Evolutionary conservation across 306 rosid genomes (phyloP), one percentile per base, ranked within the genome.

Genomic region (Glycine latifolia): DNA sequence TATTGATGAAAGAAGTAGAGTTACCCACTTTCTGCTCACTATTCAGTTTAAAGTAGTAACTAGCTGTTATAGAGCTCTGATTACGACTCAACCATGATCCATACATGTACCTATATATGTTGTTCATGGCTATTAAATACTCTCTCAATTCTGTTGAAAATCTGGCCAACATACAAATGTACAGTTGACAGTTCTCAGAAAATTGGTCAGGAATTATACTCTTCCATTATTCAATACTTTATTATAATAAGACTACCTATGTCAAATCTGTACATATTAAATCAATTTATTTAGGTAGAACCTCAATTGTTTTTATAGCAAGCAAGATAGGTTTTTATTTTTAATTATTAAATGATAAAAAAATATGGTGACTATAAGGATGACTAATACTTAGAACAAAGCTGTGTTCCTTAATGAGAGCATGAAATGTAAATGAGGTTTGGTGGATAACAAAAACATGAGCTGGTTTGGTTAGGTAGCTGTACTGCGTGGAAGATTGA

Each of bases 401-500:
- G 80, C 0, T 73, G 9, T 50, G 78, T 15, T 52, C 31, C 54
- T 50, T n/a, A 39, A 54, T 74, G 70, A 15, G n/a, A 48, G 48
- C 10, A 8, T 14, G 74, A 73, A 81, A 73, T 66, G 54, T 46
- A 55, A 74, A 74, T 26, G 12, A 75, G 60, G 76, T 81, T 75
- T 75, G 85, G 85, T 81, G 67, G 69, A 81, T 31, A 53, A 26
- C 31, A 50, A 81, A 74, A 50, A 26, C 16, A 66, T 46, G 60
- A 67, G 63, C 44, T 75, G 80, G 85, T n/a, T 81, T 82, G 39
- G 71, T 67, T 82, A 31, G 61, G 71, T 75, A 67, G 74, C 7
- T 78, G 60, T 52, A 37, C 9, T 26, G 55, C 8, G 72, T 33
- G 33, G n/a, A 31, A 12, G 76, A 43, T 35, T 39, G 76, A 67